Evolutionary conservation across 305 asterid genomes (phyloP), one percentile per base, ranked within the genome.

Genomic region (Fraxinus nigra): DNA sequence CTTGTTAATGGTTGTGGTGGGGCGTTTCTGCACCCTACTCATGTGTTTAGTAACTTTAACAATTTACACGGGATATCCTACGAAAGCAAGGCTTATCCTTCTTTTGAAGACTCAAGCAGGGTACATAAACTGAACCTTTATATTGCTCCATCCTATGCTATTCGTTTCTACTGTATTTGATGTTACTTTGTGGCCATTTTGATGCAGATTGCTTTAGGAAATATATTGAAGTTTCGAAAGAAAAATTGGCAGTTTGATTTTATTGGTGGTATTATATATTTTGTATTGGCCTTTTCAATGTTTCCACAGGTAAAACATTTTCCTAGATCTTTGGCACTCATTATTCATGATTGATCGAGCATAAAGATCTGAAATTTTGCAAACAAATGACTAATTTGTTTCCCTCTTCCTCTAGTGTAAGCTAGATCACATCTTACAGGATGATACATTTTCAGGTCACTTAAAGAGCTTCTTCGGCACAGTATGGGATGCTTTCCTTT

Each of bases 1-100:
- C 94, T 95, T 54, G 99, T 95, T 75, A 97, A 95, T 89, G 99
- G 99, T 81, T 97, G 97, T 84, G 99, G 99, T 35, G 99, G 99
- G 81, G 99, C 98, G 9, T 97, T 97, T 90, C 86, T 97, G 95
- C 99, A 97, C 86, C 99, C 99, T 48, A 97, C 99, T 32, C 99
- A 97, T 72, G 98, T 95, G 77, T 97, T 97, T 84, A 90, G 90
- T 78, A 90, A 92, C 88, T 97, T 95, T 77, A 81, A 90, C 56
- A 87, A 85, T 77, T 79, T 85, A n/a, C 83, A 87, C 14, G 97
- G 90, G 80, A 88, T 93, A 30, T 70, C 97, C 35, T 97, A 93
- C 43, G 97, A 95, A 80, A 82, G 91, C 93, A 97, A 90, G 89
- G 92, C 98, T 79, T 95, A 95, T 86, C 98, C 99, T 5, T 93